Conservation (phyloP, 345 rosid species). For the Acer saccharum region DNA sequence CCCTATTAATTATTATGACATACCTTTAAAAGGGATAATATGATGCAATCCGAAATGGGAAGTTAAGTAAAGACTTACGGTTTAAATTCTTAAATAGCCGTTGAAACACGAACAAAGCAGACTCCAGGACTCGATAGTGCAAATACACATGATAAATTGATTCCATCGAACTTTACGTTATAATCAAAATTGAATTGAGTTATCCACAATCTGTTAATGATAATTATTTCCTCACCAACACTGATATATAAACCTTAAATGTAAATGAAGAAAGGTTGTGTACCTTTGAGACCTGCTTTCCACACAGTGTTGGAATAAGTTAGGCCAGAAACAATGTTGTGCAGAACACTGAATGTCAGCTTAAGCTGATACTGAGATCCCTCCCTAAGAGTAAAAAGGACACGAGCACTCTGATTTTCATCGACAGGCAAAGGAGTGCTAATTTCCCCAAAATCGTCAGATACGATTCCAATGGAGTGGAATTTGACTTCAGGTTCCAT, state of each 20-base stretch:
- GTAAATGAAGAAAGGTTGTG: background rate
- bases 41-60: background rate
- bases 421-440: conserved; percentile 43
- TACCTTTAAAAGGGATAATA: background rate
- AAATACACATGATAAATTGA: background rate
- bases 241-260: background rate
- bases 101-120: background rate
- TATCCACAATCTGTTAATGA: background rate
- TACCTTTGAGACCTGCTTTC: conserved; percentile 56
- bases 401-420: conserved; percentile 26
- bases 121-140: background rate
- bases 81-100: background rate
- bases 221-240: background rate
- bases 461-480: conserved; percentile 51
- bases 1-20: background rate
- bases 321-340: conserved; percentile 60
- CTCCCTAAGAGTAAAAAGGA: conserved; percentile 45
- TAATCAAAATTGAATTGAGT: background rate
- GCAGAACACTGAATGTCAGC: conserved; percentile 49
- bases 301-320: conserved; percentile 50
- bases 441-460: conserved; percentile 47
- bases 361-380: conserved; percentile 53
- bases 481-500: conserved; percentile 60
- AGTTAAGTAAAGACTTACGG: background rate
- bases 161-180: background rate